phyloP scores from a whole-genome alignment of 805 yeast species.

The Sugiyamaella valdiviana region DNA sequence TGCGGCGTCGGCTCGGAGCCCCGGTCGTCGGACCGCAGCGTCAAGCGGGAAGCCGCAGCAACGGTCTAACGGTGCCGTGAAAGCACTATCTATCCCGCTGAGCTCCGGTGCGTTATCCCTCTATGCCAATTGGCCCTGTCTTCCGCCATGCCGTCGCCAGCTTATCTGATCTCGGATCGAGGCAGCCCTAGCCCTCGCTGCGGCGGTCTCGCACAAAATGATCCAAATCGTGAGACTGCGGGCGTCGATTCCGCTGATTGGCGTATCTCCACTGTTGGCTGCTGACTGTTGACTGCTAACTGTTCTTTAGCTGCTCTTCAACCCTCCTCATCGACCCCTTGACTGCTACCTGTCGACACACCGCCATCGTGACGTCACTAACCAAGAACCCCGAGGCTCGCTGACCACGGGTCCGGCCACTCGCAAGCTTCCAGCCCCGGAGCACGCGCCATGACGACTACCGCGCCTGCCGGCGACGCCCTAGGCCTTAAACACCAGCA shows the following conservation, averaged over 20 bases:
- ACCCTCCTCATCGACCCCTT: neutral
- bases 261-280: neutral
- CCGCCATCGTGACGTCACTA: neutral
- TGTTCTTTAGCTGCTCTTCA: neutral
- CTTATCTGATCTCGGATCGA: neutral
- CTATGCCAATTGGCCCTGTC: no score
- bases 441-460: neutral
- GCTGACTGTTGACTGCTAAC: neutral
- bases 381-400: neutral
- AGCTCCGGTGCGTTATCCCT: no score
- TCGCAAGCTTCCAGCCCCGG: neutral
- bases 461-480: neutral
- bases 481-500: neutral
- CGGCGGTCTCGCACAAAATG: neutral
- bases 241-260: neutral
- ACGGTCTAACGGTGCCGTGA: no score
- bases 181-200: neutral
- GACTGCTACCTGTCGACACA: neutral
- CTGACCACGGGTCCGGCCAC: neutral
- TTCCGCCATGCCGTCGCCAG: neutral
- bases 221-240: neutral
- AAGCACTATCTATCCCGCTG: no score
- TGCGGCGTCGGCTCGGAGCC: no score
- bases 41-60: no score
- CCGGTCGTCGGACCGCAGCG: no score